phyloP scores from a whole-genome alignment of 2,329 filamentous ascomycete genomes.

The Stemphylium beticola region DNA sequence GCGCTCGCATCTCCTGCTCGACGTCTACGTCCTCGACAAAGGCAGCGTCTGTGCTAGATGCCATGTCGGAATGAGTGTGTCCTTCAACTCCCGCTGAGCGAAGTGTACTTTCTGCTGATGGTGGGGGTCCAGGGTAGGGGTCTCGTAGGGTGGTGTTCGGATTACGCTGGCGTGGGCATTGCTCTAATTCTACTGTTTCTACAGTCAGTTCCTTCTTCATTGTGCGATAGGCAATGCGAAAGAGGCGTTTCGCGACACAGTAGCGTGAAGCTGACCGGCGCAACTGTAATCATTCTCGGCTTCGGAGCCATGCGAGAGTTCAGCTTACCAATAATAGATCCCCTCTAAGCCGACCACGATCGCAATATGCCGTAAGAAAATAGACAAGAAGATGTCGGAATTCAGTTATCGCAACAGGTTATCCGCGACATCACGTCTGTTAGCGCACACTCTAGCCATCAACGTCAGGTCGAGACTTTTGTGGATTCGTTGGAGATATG shows the following conservation, averaged over 20 bases:
- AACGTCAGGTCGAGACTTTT: slow-evolving; percentile 4
- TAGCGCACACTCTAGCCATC: not conserved
- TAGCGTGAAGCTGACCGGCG: not conserved
- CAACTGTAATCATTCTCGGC: slow-evolving; percentile 15
- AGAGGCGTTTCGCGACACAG: slow-evolving; percentile 1
- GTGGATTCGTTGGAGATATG: slow-evolving; percentile 9
- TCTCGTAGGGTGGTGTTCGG: slow-evolving; percentile 4
- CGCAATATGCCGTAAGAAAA: not conserved
- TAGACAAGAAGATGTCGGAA: not conserved
- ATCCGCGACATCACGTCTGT: slow-evolving; percentile 28
- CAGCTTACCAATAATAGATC: slow-evolving; percentile 33
- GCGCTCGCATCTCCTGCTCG: slow-evolving; percentile 31
- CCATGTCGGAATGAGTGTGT: slow-evolving; percentile 19
- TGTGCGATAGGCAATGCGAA: not conserved
- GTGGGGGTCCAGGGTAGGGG: slow-evolving; percentile 10
- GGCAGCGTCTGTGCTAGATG: slow-evolving; percentile 33
- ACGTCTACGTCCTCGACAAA: slow-evolving; percentile 40
- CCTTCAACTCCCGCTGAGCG: not conserved
- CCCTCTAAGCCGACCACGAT: slow-evolving; percentile 11
- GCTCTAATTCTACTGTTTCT: slow-evolving; percentile 17
- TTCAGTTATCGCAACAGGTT: not conserved
- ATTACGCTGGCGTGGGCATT: slow-evolving; percentile 24
- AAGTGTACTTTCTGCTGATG: not conserved
- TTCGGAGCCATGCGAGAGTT: slow-evolving; percentile 11
- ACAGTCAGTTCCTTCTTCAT: slow-evolving; percentile 10